A percentile compares a stretch with the other conserved stretches of the same genome.
phyloP scores from a whole-genome alignment of 306 rosid species.

The Sindora glabra region DNA sequence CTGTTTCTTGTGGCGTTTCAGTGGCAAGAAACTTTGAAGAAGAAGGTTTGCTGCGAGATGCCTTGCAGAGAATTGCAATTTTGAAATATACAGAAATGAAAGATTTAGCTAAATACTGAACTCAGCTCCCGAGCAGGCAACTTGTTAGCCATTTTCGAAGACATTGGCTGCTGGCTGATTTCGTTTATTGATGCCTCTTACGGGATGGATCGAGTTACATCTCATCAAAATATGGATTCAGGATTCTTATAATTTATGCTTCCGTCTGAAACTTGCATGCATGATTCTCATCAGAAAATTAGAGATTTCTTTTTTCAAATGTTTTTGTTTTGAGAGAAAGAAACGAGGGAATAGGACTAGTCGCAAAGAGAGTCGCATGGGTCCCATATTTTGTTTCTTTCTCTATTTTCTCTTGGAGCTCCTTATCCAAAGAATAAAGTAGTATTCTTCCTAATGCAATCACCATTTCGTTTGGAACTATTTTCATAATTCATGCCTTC shows the following conservation, averaged over 20 bases:
- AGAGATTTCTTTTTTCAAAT: background rate
- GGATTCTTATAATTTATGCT: background rate
- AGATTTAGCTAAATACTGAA: constrained; percentile 22
- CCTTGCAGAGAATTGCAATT: constrained; percentile 20
- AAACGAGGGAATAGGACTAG: too few relatives aligned
- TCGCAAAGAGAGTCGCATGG: too few relatives aligned
- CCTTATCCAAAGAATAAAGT: too few relatives aligned
- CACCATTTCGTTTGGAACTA: too few relatives aligned
- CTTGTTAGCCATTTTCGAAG: too few relatives aligned
- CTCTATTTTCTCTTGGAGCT: too few relatives aligned
- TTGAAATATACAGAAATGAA: constrained; percentile 8
- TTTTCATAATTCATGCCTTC: too few relatives aligned
- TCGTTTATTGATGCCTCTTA: background rate
- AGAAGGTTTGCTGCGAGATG: constrained; percentile 43
- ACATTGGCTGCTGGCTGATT: background rate
- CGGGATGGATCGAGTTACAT: constrained; percentile 3
- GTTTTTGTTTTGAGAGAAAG: background rate
- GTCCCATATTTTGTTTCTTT: too few relatives aligned
- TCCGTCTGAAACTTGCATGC: background rate
- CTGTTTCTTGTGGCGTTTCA: too few relatives aligned
- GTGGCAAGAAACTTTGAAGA: constrained; percentile 47
- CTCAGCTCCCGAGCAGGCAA: too few relatives aligned
- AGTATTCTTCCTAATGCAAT: too few relatives aligned
- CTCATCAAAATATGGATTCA: background rate
- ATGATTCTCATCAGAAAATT: background rate